Evolutionary conservation across 371 early-diverging fungal species (phyloP), one percentile per base, ranked within the genome.

Genomic region (Choanephora cucurbitarum): DNA sequence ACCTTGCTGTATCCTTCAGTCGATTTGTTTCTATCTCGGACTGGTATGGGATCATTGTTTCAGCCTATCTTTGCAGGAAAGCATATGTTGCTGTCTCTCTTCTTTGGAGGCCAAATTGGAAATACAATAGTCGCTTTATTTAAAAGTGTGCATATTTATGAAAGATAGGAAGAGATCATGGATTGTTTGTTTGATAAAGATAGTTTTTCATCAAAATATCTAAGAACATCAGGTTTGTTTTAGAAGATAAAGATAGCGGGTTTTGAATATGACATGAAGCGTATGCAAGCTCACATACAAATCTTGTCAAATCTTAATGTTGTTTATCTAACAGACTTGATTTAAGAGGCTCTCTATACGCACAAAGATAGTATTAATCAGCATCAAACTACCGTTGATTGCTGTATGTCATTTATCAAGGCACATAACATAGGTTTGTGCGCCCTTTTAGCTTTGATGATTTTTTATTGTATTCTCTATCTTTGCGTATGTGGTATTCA

Each of bases 81-180:
- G 21, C 72, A 58, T 1, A 45, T 70, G 14, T 37, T 71, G 1
- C 43, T 73, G 4, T 62, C 59, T 18, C 80, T 77, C 0, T 74
- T 70, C 47, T 74, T 72, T 46, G 67, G 58, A 0, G 80, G 76
- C 41, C 80, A 79, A 45, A 52, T 54, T 18, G 19, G 32, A 2
- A 58, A 57, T 23, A 58, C 53, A 48, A 3, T n/a, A n/a, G n/a
- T n/a, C n/a, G n/a, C n/a, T n/a, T n/a, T n/a, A n/a, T n/a, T n/a
- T n/a, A n/a, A n/a, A n/a, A n/a, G n/a, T n/a, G n/a, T n/a, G n/a
- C n/a, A n/a, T n/a, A n/a, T n/a, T n/a, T n/a, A n/a, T n/a, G 1
- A 39, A 31, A 1, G 56, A 67, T 19, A 19, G 48, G 5, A 44
- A 21, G 40, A 49, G 57, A 1, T 10, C 49, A 24, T 63, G 44